These are phyloP conservation scores for Alternaria sp. DNA, from an alignment of 2,329 filamentous ascomycete species.

Conservation along the genomic window DNA sequence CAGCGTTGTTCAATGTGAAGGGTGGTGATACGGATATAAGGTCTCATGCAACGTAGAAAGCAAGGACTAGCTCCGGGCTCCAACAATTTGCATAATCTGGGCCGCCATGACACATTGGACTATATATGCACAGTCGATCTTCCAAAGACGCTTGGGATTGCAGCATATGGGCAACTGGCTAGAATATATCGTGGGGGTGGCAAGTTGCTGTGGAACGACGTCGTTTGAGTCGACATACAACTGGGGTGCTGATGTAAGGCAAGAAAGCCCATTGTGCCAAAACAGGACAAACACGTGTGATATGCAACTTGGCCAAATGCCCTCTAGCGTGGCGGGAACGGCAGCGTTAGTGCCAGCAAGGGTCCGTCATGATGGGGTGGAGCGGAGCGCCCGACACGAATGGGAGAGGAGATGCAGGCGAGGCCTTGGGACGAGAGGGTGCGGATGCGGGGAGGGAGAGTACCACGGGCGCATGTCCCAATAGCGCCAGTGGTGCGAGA, in stretches of 20 bases:
- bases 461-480: background rate
- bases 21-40: background rate
- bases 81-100: background rate
- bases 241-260: constrained; percentile 4
- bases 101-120: background rate
- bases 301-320: background rate
- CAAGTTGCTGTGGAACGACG: background rate
- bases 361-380: constrained; percentile 11
- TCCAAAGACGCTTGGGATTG: background rate
- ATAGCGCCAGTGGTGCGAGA: background rate
- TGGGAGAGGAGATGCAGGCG: constrained; percentile 7
- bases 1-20: background rate
- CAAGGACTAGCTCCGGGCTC: background rate
- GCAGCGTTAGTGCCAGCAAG: constrained; percentile 16
- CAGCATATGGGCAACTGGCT: background rate
- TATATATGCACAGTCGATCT: background rate
- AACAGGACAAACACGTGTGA: constrained; percentile 12
- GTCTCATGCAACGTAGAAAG: background rate
- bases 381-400: constrained; percentile 4
- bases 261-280: background rate
- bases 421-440: background rate
- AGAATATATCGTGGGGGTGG: constrained; percentile 1
- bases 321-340: constrained; percentile 16
- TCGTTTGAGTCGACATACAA: background rate
- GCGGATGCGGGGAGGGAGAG: background rate